phyloP scores from a whole-genome alignment of 805 yeast species.

The Candida patagonica region DNA sequence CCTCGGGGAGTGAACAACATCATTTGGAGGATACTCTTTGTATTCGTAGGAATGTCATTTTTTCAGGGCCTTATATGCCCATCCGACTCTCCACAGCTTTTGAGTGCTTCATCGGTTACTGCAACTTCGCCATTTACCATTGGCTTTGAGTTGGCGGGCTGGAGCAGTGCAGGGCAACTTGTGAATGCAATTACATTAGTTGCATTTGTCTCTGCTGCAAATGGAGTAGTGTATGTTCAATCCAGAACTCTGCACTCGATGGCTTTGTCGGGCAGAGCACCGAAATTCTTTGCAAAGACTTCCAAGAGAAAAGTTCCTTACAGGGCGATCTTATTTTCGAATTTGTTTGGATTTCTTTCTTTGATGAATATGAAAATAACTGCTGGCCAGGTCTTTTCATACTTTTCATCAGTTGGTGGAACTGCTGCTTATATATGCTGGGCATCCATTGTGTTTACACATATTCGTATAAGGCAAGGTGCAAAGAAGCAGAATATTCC shows the following conservation, averaged over 20 bases:
- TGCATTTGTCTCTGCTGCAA: conserved; percentile 77
- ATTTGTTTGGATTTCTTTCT: conserved; percentile 54
- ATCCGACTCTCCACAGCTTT: conserved; percentile 51
- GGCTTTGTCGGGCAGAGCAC: conserved; percentile 66
- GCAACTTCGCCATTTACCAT: conserved; percentile 71
- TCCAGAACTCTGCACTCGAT: conserved; percentile 60
- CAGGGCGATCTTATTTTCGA: conserved; percentile 42
- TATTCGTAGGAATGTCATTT: conserved; percentile 66
- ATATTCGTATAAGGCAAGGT: conserved; percentile 2
- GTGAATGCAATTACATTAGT: conserved; percentile 71
- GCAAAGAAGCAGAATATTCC: conserved; percentile 5
- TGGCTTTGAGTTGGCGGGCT: conserved; percentile 59
- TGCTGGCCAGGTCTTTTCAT: conserved; percentile 23
- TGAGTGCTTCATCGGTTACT: conserved; percentile 61
- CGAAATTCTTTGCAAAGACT: conserved; percentile 52
- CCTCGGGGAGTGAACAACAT: conserved; percentile 77
- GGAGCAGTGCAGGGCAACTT: conserved; percentile 64
- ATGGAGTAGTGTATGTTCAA: conserved; percentile 67
- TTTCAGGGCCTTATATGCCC: conserved; percentile 74
- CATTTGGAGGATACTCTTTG: conserved; percentile 53
- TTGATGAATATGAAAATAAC: conserved; percentile 46
- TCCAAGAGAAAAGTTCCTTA: conserved; percentile 64
- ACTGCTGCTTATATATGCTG: conserved; percentile 8
- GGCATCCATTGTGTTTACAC: conserved; percentile 4
- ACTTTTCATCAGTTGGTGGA: conserved; percentile 5